Conservation (phyloP, 257 asterid species). For the Ilex aquifolium region DNA sequence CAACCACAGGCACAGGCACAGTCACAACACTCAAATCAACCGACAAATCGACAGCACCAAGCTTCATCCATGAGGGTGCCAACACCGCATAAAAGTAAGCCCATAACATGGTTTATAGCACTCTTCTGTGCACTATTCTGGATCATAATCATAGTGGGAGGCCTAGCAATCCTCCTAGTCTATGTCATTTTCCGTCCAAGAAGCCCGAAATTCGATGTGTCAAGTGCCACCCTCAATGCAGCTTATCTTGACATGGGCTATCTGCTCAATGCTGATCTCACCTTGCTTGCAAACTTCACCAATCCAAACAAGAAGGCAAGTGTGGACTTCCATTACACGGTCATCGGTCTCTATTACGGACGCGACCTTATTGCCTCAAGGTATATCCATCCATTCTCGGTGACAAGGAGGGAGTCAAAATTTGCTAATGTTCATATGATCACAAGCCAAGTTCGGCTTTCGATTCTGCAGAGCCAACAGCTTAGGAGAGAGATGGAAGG, state of each 20-base stretch:
- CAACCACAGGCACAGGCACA: neutral
- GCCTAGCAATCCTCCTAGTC: conserved; percentile 58
- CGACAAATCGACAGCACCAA: neutral
- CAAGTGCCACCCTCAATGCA: conserved; percentile 63
- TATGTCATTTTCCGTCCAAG: conserved; percentile 72
- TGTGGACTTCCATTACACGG: conserved; percentile 58
- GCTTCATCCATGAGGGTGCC: conserved; percentile 14
- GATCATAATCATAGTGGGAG: conserved; percentile 67
- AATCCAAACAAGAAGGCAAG: conserved; percentile 78
- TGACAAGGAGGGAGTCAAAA: conserved; percentile 42
- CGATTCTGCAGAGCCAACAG: conserved; percentile 34
- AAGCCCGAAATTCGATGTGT: conserved; percentile 72
- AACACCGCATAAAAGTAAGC: conserved; percentile 32
- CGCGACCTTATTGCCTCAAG: conserved; percentile 48
- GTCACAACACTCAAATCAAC: conserved; percentile 7
- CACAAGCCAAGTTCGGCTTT: conserved; percentile 66
- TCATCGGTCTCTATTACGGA: conserved; percentile 55
- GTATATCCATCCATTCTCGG: conserved; percentile 51
- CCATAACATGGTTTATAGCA: conserved; percentile 74
- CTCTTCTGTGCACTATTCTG: conserved; percentile 75
- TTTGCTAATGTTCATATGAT: conserved; percentile 58
- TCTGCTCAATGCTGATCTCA: conserved; percentile 72
- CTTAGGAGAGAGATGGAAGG: conserved; percentile 50
- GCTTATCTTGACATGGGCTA: conserved; percentile 93
- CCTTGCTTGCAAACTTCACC: conserved; percentile 74